Conservation (phyloP, 2,329 filamentous ascomycete genomes). For the Fusarium floridanum region DNA sequence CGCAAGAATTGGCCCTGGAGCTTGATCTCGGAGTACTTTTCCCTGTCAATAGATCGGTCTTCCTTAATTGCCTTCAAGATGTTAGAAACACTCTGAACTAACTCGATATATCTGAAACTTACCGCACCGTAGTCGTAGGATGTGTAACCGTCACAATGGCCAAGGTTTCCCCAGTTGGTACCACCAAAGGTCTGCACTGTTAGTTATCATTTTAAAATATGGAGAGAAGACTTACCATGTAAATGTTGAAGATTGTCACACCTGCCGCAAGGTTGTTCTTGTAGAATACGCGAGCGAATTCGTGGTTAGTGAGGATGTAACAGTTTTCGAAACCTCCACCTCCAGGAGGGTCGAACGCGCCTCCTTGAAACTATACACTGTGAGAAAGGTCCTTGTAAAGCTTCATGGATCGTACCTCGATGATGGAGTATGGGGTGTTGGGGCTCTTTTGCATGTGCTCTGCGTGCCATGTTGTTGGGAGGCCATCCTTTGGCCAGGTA, state of each 20-base stretch:
- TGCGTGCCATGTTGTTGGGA: conserved; percentile 62
- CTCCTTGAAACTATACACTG: conserved; percentile 71
- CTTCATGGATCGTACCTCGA: conserved; percentile 44
- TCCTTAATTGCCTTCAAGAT: conserved; percentile 67
- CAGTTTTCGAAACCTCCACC: conserved; percentile 78
- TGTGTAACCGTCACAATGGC: conserved; percentile 75
- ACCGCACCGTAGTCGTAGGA: conserved; percentile 67
- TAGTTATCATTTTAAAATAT: background rate
- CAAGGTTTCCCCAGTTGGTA: conserved; percentile 87
- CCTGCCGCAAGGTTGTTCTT: conserved; percentile 79
- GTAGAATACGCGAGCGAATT: conserved; percentile 83
- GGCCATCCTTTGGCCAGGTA: conserved; percentile 46
- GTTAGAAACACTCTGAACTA: background rate
- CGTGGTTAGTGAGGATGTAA: conserved; percentile 73
- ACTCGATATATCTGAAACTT: background rate
- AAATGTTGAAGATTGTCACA: conserved; percentile 77
- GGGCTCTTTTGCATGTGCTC: conserved; percentile 73
- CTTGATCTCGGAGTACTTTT: conserved; percentile 86
- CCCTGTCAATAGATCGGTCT: conserved; percentile 74
- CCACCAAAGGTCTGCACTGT: conserved; percentile 73
- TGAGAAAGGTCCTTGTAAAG: background rate
- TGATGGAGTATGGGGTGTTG: conserved; percentile 72
- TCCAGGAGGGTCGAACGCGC: conserved; percentile 81
- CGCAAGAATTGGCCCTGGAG: conserved; percentile 81
- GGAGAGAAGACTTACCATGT: conserved; percentile 68